phyloP scores from a whole-genome alignment of 108 stramenopile species.

The Hondaea fermentalgiana region DNA sequence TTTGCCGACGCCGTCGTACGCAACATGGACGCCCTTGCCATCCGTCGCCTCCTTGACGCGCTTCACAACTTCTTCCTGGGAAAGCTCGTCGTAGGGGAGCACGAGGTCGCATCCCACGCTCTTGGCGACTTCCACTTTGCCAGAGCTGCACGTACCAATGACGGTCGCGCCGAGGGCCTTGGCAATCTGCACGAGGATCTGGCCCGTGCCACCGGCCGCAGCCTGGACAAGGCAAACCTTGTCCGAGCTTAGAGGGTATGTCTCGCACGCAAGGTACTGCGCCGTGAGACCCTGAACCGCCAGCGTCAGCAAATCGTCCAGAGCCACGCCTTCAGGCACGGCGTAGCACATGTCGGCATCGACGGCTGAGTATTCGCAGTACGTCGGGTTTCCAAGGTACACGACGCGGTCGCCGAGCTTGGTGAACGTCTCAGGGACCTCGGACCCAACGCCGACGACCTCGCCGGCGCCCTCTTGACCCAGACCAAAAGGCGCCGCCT shows the following conservation, averaged over 20 bases:
- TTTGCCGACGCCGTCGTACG: conserved; percentile 73
- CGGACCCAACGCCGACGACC: conserved; percentile 48
- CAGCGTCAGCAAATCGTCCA: conserved; percentile 49
- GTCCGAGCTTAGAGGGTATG: not conserved
- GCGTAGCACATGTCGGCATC: conserved; percentile 53
- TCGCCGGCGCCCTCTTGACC: conserved; percentile 67
- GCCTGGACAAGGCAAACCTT: not conserved
- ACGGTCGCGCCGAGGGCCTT: conserved; percentile 67
- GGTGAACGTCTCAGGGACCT: conserved; percentile 44
- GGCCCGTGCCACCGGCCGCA: conserved; percentile 65
- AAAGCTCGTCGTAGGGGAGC: conserved; percentile 69
- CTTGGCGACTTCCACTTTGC: conserved; percentile 50
- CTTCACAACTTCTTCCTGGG: conserved; percentile 60
- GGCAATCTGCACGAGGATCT: conserved; percentile 75
- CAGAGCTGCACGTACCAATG: conserved; percentile 63
- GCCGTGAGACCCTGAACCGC: conserved; percentile 67
- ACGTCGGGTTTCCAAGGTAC: conserved; percentile 59
- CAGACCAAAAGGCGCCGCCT: conserved; percentile 50
- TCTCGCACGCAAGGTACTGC: not conserved
- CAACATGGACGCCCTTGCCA: conserved; percentile 43
- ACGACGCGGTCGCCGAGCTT: conserved; percentile 62
- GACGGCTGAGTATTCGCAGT: conserved; percentile 65
- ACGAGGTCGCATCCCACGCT: conserved; percentile 59
- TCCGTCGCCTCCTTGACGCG: conserved; percentile 60
- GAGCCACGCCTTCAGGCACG: conserved; percentile 52